phyloP scores from a whole-genome alignment of 352 stramenopile species.

The Elongisporangium prolatum region DNA sequence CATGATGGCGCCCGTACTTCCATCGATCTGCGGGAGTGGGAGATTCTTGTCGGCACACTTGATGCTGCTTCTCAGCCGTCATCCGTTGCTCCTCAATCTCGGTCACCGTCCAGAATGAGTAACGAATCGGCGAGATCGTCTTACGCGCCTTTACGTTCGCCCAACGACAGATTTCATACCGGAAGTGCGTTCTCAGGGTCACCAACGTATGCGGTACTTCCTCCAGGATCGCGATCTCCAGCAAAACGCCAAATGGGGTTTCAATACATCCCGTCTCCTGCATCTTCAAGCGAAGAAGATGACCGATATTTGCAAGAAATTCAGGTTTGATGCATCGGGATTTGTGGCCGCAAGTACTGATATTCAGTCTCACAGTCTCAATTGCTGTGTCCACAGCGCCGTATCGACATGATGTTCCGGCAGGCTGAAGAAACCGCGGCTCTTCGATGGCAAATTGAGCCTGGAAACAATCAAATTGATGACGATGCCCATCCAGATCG shows the following conservation, averaged over 20 bases:
- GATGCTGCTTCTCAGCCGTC: conserved; percentile 49
- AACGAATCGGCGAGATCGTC: conserved; percentile 31
- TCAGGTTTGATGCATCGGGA: conserved; percentile 11
- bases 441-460: conserved; percentile 12
- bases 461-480: conserved; percentile 22
- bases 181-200: background rate
- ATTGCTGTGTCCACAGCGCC: conserved; percentile 16
- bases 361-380: background rate
- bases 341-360: too few species aligned
- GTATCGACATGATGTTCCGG: conserved; percentile 41
- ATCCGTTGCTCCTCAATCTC: conserved; percentile 7
- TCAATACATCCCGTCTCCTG: background rate
- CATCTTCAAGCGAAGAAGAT: conserved; percentile 5
- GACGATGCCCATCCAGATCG: conserved; percentile 12
- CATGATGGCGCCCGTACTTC: conserved; percentile 49
- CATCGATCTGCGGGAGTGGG: conserved; percentile 62
- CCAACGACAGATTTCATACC: conserved; percentile 3
- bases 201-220: background rate
- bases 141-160: conserved; percentile 8
- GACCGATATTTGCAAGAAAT: conserved; percentile 41
- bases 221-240: conserved; percentile 1
- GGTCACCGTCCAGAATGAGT: conserved; percentile 17
- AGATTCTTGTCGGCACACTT: conserved; percentile 58
- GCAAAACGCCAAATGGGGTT: background rate
- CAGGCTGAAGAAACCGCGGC: conserved; percentile 24